Evolutionary conservation across 306 rosid genomes (phyloP).

Genomic region (Quercus agrifolia): DNA sequence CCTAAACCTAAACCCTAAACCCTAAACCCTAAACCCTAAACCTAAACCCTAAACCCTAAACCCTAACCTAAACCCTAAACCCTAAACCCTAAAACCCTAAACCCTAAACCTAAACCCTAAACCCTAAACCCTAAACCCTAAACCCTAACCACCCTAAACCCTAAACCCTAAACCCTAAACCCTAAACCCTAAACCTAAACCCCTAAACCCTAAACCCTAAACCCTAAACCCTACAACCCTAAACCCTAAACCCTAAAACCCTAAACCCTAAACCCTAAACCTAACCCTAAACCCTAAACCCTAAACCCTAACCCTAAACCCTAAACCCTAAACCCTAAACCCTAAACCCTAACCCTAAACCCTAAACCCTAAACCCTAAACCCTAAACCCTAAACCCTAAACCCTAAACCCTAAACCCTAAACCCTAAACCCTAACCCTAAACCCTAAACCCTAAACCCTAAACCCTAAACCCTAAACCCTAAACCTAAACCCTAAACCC

Average conservation of each 20-base stretch:
- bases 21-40: slow-evolving; percentile 9
- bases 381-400: slow-evolving; percentile 18
- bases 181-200: no score
- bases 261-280: slow-evolving; percentile 19
- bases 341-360: slow-evolving; percentile 8
- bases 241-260: no score
- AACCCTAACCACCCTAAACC: no score
- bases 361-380: slow-evolving; percentile 15
- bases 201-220: no score
- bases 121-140: slow-evolving; percentile 12
- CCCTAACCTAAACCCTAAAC: background rate
- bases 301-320: slow-evolving; percentile 16
- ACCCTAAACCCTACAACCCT: no score
- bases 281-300: slow-evolving; percentile 21
- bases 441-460: slow-evolving; percentile 15
- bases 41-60: slow-evolving; percentile 6
- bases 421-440: slow-evolving; percentile 19
- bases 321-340: slow-evolving; percentile 12
- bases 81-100: background rate
- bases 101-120: slow-evolving; percentile 8
- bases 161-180: no score
- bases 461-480: slow-evolving; percentile 13
- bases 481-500: no score
- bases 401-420: slow-evolving; percentile 23
- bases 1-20: no score